Evolutionary conservation across 2,329 filamentous ascomycete genomes (phyloP), one percentile per base, ranked within the genome.

Genomic region (Curvularia spicifera): DNA sequence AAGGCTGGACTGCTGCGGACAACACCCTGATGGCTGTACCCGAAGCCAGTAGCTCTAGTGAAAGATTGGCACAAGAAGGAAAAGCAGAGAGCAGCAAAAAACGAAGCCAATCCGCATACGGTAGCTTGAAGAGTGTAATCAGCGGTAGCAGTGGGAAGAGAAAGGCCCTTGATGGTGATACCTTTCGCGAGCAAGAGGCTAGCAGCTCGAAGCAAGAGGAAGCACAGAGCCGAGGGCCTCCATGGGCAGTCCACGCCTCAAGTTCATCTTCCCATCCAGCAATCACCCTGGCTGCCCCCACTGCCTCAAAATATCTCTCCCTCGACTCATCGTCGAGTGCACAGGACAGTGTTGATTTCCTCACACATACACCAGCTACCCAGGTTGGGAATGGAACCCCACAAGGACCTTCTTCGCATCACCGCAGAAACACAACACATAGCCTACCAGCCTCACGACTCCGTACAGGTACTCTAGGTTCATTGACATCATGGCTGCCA

Each of bases 11-110:
- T 44, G 68, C 71, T 7, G 67, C 68, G 43, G 76, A 77, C 48
- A 76, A 77, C 45, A 78, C 78, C 7, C 67, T 82, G 53, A 80
- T 79, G 52, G 78, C 77, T 33, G 80, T 82, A 45, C 79, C 80
- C 8, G 80, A 82, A 69, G 79, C 75, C 5, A 81, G 78, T 64
- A 80, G 78, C 47, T 79, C 78, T n/a, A 81, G 79, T 58, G 77
- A 79, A 64, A 66, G 72, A 42, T 52, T 78, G 18, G 74, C 74
- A 13, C 71, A 73, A 43, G 74, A 74, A 43, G 65, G 61, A 24
- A 68, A 49, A 49, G 60, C 47, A 10, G 60, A 55, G 8, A 66
- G 65, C 35, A 70, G 60, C 33, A 74, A 67, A 54, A 74, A 70
- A 59, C 61, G 73, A 39, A 75, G 71, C 42, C 72, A 71, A 43